Evolutionary conservation across 2,329 filamentous ascomycete species (phyloP), one percentile per base, ranked within the genome.

Genomic region (Ophiostoma sp.): DNA sequence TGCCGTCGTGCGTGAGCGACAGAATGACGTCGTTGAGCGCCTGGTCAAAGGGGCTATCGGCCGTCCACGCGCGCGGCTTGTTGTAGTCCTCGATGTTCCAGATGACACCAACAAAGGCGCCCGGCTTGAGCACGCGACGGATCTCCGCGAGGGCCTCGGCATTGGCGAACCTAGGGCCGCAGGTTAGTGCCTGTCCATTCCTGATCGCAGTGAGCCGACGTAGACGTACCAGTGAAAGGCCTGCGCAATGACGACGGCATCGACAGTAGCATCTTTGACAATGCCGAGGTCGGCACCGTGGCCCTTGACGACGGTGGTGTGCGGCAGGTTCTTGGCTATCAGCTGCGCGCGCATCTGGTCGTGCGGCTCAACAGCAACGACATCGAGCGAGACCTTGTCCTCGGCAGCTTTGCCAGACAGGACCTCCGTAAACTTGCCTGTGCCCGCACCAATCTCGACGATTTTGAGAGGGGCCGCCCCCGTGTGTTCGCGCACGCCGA

Each of bases 21-120:
- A 78, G 75, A 69, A 88, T 81, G 66, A 88, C 82, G 64, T 87
- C 82, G 72, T 88, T 87, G 64, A 91, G 77, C 58, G 79, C 79
- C 65, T 83, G 76, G 73, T 90, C 88, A 87, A 89, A 92, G 5
- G 78, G 70, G 0, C 85, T 86, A 9, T 80, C 79, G 0, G 86
- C 79, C 5, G 79, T 75, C 84, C 87, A 89, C 3, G 76, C 76
- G 67, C 76, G 74, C 0, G 87, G 86, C 64, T 87, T 84, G 75
- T 91, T 91, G 75, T 91, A 91, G 72, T 90, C 87, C 75, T 91
- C 89, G 69, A 88, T 80, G 73, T 91, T 92, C 89, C 90, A 92
- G 67, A 92, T 87, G 75, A 90, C 76, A 14, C 86, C 89, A 41
- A 92, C 79, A 41, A 81, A 80, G 6, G 84, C 84, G 6, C 82